Conservation (phyloP, 495 filamentous ascomycete genomes). For the Trichocladium uniseriatum region DNA sequence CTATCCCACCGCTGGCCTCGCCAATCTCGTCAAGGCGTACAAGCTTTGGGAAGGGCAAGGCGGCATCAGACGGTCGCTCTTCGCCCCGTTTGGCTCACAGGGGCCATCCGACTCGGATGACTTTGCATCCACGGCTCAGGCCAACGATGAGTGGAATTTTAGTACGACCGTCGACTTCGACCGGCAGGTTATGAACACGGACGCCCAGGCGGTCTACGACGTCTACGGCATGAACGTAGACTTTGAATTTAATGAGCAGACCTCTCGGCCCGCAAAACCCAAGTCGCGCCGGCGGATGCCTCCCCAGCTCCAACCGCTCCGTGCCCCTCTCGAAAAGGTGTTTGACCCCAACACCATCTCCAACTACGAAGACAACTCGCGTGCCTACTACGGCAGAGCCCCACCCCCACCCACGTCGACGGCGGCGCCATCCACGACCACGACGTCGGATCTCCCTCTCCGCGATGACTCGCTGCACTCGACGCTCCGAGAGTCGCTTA, state of each 20-base stretch:
- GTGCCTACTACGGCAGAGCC: slow-evolving; percentile 38
- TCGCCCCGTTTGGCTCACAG: slow-evolving; percentile 64
- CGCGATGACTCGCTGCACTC: slow-evolving; percentile 43
- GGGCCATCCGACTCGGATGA: slow-evolving; percentile 31
- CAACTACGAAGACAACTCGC: slow-evolving; percentile 48
- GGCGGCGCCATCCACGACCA: neutral
- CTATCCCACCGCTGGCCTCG: slow-evolving; percentile 60
- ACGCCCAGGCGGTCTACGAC: slow-evolving; percentile 40
- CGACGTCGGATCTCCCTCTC: slow-evolving; percentile 44
- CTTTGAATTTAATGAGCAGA: slow-evolving; percentile 38
- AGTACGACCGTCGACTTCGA: slow-evolving; percentile 81
- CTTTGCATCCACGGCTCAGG: slow-evolving; percentile 29
- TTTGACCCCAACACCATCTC: slow-evolving; percentile 50
- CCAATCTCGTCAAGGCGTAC: slow-evolving; percentile 70
- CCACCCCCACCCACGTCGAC: slow-evolving; percentile 24
- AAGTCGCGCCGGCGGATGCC: slow-evolving; percentile 40
- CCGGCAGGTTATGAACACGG: slow-evolving; percentile 41
- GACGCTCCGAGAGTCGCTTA: slow-evolving; percentile 44
- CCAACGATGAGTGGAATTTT: slow-evolving; percentile 81
- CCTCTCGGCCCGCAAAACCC: slow-evolving; percentile 28
- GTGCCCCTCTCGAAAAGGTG: slow-evolving; percentile 45
- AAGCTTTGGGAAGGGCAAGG: slow-evolving; percentile 79
- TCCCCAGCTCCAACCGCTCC: slow-evolving; percentile 41
- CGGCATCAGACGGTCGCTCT: slow-evolving; percentile 75
- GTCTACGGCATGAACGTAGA: slow-evolving; percentile 43